phyloP scores from a whole-genome alignment of 345 rosid genomes.

The Moricandia moricandioides region DNA sequence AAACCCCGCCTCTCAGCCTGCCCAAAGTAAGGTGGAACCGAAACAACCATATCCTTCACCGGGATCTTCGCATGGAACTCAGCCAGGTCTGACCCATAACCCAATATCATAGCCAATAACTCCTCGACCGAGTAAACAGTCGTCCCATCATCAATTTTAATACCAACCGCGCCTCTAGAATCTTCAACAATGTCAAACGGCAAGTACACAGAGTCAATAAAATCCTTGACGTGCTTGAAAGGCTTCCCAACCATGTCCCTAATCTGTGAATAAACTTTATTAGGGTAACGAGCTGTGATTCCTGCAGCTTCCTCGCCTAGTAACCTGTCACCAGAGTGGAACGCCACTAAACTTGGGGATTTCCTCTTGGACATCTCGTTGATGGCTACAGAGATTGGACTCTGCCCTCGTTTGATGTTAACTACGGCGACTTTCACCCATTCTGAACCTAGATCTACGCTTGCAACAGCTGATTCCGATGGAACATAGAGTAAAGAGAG shows the following conservation, averaged over 20 bases:
- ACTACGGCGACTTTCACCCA: conserved; percentile 92
- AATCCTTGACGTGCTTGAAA: conserved; percentile 51
- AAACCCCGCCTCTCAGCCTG: conserved; percentile 90
- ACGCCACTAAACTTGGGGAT: conserved; percentile 86
- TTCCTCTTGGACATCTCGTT: conserved; percentile 99
- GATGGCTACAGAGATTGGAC: conserved; percentile 84
- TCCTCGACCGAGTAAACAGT: conserved; percentile 70
- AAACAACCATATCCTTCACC: conserved; percentile 71
- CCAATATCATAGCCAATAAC: conserved; percentile 75
- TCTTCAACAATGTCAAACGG: conserved; percentile 71
- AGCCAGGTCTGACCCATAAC: conserved; percentile 64
- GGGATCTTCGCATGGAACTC: conserved; percentile 71
- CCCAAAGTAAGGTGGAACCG: conserved; percentile 91
- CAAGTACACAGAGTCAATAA: conserved; percentile 64
- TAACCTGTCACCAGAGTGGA: conserved; percentile 68
- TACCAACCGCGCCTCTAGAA: conserved; percentile 70
- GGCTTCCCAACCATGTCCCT: conserved; percentile 91
- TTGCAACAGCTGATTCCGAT: conserved; percentile 76
- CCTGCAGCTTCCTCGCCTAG: conserved; percentile 96
- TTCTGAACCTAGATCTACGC: conserved; percentile 98
- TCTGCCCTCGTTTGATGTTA: conserved; percentile 78
- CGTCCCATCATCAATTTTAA: conserved; percentile 52
- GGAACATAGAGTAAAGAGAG: conserved; percentile 35
- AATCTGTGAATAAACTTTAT: conserved; percentile 70
- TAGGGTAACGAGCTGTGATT: conserved; percentile 77